These are phyloP conservation scores for Lachnellula subtilissima DNA, from an alignment of 2,329 filamentous ascomycete species.

Conservation along the genomic window DNA sequence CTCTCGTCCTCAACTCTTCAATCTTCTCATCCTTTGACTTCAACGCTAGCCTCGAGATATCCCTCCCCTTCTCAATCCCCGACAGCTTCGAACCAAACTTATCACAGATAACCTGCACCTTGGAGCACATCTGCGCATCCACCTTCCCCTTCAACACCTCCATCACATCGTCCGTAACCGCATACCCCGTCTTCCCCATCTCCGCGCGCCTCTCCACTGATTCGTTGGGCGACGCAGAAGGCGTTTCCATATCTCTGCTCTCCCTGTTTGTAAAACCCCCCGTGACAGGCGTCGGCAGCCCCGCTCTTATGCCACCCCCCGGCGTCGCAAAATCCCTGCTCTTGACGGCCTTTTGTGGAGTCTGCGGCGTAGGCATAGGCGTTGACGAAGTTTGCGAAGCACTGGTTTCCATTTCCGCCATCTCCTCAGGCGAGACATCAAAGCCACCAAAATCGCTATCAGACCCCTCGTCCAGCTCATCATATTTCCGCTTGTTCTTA, in stretches of 20 bases:
- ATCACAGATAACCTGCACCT: slow-evolving; percentile 44
- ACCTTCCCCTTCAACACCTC: slow-evolving; percentile 43
- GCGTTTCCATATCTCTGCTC: neutral
- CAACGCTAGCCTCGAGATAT: slow-evolving; percentile 58
- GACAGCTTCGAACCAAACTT: slow-evolving; percentile 53
- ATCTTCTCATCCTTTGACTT: slow-evolving; percentile 62
- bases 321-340: slow-evolving; percentile 20
- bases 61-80: slow-evolving; percentile 60
- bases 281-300: slow-evolving; percentile 27
- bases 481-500: neutral
- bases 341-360: slow-evolving; percentile 24
- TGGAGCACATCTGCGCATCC: slow-evolving; percentile 33
- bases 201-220: neutral
- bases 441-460: neutral
- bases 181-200: slow-evolving; percentile 19
- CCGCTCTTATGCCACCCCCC: slow-evolving; percentile 25
- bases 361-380: slow-evolving; percentile 14
- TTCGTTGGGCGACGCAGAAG: neutral
- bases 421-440: neutral
- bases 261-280: neutral
- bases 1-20: slow-evolving; percentile 59
- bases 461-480: neutral
- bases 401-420: neutral
- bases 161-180: slow-evolving; percentile 46
- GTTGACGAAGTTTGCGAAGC: neutral